Base-by-base conservation (phyloP, 2,329 filamentous ascomycete species). In the Aspergillus brasiliensis region DNA sequence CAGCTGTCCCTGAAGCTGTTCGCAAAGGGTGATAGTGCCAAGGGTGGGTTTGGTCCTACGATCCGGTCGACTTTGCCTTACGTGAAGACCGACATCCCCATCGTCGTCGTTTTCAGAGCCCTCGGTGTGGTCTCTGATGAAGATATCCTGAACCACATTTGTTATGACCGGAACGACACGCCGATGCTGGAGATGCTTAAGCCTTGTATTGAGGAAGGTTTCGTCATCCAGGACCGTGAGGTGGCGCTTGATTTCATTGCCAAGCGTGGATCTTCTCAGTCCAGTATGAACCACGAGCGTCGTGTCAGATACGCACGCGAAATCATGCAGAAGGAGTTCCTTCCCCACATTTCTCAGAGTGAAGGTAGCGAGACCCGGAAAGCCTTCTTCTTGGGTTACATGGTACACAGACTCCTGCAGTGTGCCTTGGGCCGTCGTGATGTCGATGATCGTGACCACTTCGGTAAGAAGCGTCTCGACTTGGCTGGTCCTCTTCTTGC, bases 111-210 rank as follows among this genome's bases (percentile, higher is more conserved):
- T 58, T 99, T 99, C 82, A 88, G 95, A 71, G 96, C 95, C 3
- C 83, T 99, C 13, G 95, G 95, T 69, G 90, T 99, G 34, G 94
- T 99, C 5, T 97, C 94, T 8, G 95, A 99, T 71, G 92, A 98
- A 75, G 95, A 99, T 73, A 99, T 99, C 65, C 83, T 99, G 49
- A 97, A 97, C 74, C 93, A 97, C 74, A 97, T 99, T 67, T 97
- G 93, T 78, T 97, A 96, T 76, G 93, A 98, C 73, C 88, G 92
- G 64, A 95, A 90, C 69, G 96, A 99, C 75, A 96, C 90, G 25
- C 91, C 96, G 71, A 97, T 99, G 93, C 82, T 99, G 59, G 95
- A 99, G 81, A 95, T 97, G 87, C 80, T 99, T 69, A 94, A 96
- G 69, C 94, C 95, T 3, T 98, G 93, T 81, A 93, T 99, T 60